These are phyloP conservation scores for Cephalotrichum gorgonifer DNA, from an alignment of 2,329 filamentous ascomycete genomes.

Conservation along the genomic window DNA sequence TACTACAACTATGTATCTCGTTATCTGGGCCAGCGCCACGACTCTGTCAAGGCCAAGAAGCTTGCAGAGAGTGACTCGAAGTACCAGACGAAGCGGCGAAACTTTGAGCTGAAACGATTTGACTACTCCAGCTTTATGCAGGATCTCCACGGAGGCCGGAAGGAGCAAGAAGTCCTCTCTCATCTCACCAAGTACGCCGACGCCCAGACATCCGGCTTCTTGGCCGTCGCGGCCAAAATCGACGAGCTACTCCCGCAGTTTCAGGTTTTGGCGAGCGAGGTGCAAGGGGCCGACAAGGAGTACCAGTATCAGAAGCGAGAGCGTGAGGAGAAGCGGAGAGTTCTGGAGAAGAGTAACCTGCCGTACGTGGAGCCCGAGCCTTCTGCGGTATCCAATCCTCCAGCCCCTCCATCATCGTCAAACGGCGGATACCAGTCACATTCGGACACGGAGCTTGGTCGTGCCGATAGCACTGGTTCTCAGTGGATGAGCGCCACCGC, in stretches of 20 bases:
- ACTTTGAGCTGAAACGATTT: constrained; percentile 94
- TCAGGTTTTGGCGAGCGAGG: constrained; percentile 78
- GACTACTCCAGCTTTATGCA: constrained; percentile 99
- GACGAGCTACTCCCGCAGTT: constrained; percentile 80
- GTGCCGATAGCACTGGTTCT: constrained; percentile 65
- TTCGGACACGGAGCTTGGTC: constrained; percentile 60
- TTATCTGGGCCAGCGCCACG: constrained; percentile 92
- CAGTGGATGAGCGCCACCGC: constrained; percentile 38
- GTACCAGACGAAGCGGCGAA: constrained; percentile 85
- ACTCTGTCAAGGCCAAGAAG: constrained; percentile 96
- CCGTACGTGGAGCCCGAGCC: constrained; percentile 61
- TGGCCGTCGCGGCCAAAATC: constrained; percentile 76
- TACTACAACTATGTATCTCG: constrained; percentile 93
- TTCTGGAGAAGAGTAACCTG: constrained; percentile 78
- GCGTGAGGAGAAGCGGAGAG: constrained; percentile 83
- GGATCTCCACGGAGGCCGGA: constrained; percentile 95
- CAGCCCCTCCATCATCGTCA: constrained; percentile 16
- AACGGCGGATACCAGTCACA: constrained; percentile 35
- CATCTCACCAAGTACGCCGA: constrained; percentile 92
- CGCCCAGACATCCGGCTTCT: constrained; percentile 73
- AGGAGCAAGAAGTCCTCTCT: constrained; percentile 93
- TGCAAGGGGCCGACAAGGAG: constrained; percentile 90
- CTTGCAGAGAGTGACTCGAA: constrained; percentile 90
- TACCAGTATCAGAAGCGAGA: constrained; percentile 94
- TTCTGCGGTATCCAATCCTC: constrained; percentile 29